Percentiles rank a stretch among this genome's conserved stretches.
Evolutionary conservation across 2,329 filamentous ascomycete species (phyloP).

Genomic region (Phialophora verrucosa): DNA sequence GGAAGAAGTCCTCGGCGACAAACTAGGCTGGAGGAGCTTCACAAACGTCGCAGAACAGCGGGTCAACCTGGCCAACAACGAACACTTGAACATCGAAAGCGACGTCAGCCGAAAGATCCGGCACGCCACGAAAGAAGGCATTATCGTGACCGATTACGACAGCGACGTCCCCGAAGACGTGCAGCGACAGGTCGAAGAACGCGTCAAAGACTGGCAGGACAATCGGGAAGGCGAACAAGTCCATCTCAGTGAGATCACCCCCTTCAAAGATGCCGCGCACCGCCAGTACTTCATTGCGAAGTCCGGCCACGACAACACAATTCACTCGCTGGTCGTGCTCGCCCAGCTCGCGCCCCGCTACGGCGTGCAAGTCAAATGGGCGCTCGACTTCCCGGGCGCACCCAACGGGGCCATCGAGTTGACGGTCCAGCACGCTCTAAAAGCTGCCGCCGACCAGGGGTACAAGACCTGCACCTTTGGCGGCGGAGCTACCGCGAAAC

Average conservation of each 20-base stretch:
- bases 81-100: constrained; percentile 60
- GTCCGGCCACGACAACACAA: constrained; percentile 66
- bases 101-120: constrained; percentile 69
- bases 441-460: constrained; percentile 58
- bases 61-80: constrained; percentile 68
- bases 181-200: constrained; percentile 65
- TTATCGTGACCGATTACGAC: constrained; percentile 73
- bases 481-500: constrained; percentile 70
- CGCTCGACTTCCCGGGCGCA: constrained; percentile 78
- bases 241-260: constrained; percentile 80
- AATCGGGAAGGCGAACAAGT: constrained; percentile 76
- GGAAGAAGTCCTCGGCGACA: constrained; percentile 73
- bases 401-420: constrained; percentile 79
- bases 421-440: constrained; percentile 69
- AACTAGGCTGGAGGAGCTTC: constrained; percentile 78
- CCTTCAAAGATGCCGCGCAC: constrained; percentile 77
- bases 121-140: constrained; percentile 74
- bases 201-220: constrained; percentile 74
- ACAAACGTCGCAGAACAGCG: constrained; percentile 81
- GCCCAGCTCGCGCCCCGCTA: constrained; percentile 75
- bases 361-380: constrained; percentile 86
- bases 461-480: constrained; percentile 74
- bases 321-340: constrained; percentile 72
- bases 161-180: constrained; percentile 65
- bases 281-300: constrained; percentile 75